A percentile compares a stretch with the other conserved stretches of the same genome.
phyloP scores from a whole-genome alignment of 768 basidiomycete species.

The Boletus sp. region DNA sequence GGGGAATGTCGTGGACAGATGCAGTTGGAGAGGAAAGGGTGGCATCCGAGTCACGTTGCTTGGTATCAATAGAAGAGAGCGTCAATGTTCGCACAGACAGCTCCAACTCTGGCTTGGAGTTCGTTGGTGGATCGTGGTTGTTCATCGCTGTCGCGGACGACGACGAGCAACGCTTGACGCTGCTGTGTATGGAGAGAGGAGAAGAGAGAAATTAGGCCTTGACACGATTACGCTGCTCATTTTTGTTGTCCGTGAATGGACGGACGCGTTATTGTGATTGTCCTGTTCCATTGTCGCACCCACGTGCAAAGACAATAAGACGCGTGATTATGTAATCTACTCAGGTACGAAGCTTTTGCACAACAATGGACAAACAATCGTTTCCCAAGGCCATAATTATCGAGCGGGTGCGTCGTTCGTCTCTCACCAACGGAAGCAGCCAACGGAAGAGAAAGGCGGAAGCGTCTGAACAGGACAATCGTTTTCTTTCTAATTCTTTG shows the following conservation, averaged over 20 bases:
- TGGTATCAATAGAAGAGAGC: constrained; percentile 19
- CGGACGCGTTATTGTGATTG: constrained; percentile 17
- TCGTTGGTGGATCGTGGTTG: constrained; percentile 24
- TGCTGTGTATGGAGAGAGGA: constrained; percentile 3
- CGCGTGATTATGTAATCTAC: constrained; percentile 7
- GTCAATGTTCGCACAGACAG: constrained; percentile 20
- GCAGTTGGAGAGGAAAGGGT: no score
- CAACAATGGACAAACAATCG: constrained; percentile 20
- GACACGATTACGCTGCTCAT: background rate
- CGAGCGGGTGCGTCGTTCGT: background rate
- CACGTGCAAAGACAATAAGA: constrained; percentile 27
- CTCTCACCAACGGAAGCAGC: background rate
- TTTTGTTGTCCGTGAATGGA: constrained; percentile 25
- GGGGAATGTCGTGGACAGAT: constrained; percentile 17
- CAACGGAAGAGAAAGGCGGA: background rate
- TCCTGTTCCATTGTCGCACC: constrained; percentile 14
- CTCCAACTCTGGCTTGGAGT: constrained; percentile 13
- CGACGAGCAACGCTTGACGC: constrained; percentile 20
- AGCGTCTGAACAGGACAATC: background rate
- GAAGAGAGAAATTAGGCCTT: constrained; percentile 11
- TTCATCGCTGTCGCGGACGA: constrained; percentile 32
- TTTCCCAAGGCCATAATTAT: background rate
- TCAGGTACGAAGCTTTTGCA: constrained; percentile 19
- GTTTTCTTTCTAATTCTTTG: background rate
- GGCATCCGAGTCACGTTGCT: constrained; percentile 12